These are phyloP conservation scores for Irpex lacteus DNA, from an alignment of 1,284 basidiomycete species.

Conservation along the genomic window DNA sequence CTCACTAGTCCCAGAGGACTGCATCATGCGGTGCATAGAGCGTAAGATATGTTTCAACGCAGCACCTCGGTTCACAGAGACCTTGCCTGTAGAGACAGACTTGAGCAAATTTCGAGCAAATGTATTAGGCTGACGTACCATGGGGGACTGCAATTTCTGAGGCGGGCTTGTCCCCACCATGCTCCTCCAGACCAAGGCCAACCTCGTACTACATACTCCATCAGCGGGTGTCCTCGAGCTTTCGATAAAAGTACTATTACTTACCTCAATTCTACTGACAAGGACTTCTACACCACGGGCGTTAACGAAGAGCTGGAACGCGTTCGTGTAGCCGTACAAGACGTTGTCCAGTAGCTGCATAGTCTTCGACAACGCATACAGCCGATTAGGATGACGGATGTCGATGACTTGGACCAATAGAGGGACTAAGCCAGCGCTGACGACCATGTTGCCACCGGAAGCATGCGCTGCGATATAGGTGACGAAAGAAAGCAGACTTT, in stretches of 20 bases:
- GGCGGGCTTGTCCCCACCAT: constrained; percentile 40
- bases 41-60: constrained; percentile 90
- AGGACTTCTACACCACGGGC: constrained; percentile 84
- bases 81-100: constrained; percentile 40
- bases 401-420: constrained; percentile 87
- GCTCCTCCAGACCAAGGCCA: constrained; percentile 61
- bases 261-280: constrained; percentile 83
- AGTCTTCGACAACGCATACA: constrained; percentile 80
- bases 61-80: constrained; percentile 67
- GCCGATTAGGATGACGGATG: constrained; percentile 63
- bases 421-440: constrained; percentile 93
- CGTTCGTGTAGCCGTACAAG: constrained; percentile 85
- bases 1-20: constrained; percentile 90
- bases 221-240: constrained; percentile 13
- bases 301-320: constrained; percentile 85
- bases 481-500: constrained; percentile 84
- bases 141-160: constrained; percentile 54
- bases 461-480: constrained; percentile 85
- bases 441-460: constrained; percentile 87
- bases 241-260: constrained; percentile 22
- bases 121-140: constrained; percentile 37
- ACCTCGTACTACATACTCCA: constrained; percentile 58
- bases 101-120: constrained; percentile 6
- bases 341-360: constrained; percentile 93
- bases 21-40: constrained; percentile 96